Evolutionary conservation across 352 stramenopile species (phyloP).

Genomic region (Pythium scleroteichum): DNA sequence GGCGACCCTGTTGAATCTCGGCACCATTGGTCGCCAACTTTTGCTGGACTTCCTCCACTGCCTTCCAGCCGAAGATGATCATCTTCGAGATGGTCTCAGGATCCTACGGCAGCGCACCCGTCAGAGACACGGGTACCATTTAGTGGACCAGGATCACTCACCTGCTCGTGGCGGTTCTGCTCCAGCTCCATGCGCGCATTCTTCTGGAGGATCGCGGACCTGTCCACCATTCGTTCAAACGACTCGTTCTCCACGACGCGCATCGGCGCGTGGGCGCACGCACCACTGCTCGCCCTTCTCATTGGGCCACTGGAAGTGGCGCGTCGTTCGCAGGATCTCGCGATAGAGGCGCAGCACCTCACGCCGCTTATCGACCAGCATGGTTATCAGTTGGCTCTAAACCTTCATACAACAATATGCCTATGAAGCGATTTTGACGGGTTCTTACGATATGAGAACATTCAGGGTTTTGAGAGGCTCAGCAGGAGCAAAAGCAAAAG

Average conservation of each 20-base stretch:
- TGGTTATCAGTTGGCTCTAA: too few species aligned
- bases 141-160: slow-evolving; percentile 10
- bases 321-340: slow-evolving; percentile 74
- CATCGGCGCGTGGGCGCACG: slow-evolving; percentile 1
- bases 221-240: slow-evolving; percentile 12
- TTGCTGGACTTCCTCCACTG: slow-evolving; percentile 70
- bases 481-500: background rate
- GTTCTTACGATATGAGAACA: too few species aligned
- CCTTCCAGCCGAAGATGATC: slow-evolving; percentile 80
- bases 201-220: slow-evolving; percentile 59
- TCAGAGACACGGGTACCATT: background rate
- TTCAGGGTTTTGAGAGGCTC: too few species aligned
- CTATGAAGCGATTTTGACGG: too few species aligned
- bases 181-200: slow-evolving; percentile 85
- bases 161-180: slow-evolving; percentile 69
- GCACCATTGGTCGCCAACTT: slow-evolving; percentile 46
- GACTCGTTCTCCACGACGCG: background rate
- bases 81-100: slow-evolving; percentile 75
- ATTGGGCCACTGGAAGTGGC: slow-evolving; percentile 73
- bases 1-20: slow-evolving; percentile 23
- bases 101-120: slow-evolving; percentile 35
- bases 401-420: too few species aligned
- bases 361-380: slow-evolving; percentile 62
- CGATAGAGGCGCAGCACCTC: slow-evolving; percentile 83
- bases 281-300: slow-evolving; percentile 74